These are phyloP conservation scores for Lenzites betulinus DNA, from an alignment of 768 basidiomycete species.

Conservation along the genomic window DNA sequence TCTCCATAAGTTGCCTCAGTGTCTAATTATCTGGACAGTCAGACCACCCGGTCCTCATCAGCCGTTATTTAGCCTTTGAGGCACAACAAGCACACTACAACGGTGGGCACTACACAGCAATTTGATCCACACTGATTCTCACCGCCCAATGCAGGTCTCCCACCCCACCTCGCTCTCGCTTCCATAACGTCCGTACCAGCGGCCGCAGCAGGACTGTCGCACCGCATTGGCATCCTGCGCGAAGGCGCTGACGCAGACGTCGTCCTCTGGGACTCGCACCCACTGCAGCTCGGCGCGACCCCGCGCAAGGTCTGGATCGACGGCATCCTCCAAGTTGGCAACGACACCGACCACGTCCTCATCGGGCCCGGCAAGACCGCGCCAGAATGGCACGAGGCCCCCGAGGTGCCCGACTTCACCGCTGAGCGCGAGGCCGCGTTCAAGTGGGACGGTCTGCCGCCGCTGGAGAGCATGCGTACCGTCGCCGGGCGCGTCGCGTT, in stretches of 20 bases:
- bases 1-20: neutral
- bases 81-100: constrained; percentile 85
- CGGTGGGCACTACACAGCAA: constrained; percentile 38
- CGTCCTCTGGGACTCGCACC: constrained; percentile 48
- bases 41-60: constrained; percentile 66
- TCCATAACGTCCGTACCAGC: constrained; percentile 79
- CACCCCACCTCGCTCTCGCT: constrained; percentile 65
- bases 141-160: constrained; percentile 39
- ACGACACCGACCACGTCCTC: constrained; percentile 30
- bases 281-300: constrained; percentile 45
- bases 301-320: constrained; percentile 77
- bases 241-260: constrained; percentile 42
- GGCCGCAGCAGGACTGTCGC: constrained; percentile 69
- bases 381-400: constrained; percentile 39
- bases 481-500: constrained; percentile 53
- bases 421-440: constrained; percentile 64
- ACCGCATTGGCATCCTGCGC: constrained; percentile 72
- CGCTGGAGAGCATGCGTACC: constrained; percentile 49
- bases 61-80: constrained; percentile 78
- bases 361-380: constrained; percentile 30
- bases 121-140: neutral
- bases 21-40: constrained; percentile 42
- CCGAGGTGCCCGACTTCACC: constrained; percentile 70
- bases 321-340: constrained; percentile 72
- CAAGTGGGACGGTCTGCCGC: constrained; percentile 73